Conservation (phyloP, 129 eudicot genomes). For the Chrysanthemum lavandulifolium region DNA sequence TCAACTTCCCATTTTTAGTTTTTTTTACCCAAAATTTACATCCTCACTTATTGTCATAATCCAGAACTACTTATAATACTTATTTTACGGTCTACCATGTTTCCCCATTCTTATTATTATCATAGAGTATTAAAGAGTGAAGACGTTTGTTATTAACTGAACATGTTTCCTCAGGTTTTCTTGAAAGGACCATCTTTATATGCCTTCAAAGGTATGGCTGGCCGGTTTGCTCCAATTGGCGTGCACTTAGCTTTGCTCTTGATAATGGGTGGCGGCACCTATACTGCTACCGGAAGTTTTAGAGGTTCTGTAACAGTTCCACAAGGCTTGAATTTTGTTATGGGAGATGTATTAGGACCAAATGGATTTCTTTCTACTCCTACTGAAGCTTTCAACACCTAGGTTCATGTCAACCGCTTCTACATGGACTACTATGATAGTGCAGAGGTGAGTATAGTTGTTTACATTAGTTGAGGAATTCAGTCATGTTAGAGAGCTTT, state of each 20-base stretch:
- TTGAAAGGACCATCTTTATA: conserved; percentile 81
- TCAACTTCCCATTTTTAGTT: neutral
- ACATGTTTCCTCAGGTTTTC: conserved; percentile 54
- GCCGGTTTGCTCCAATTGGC: conserved; percentile 94
- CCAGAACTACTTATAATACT: neutral
- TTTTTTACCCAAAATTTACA: neutral
- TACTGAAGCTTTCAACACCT: conserved; percentile 78
- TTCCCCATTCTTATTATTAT: neutral
- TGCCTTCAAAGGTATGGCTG: conserved; percentile 95
- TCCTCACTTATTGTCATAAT: neutral
- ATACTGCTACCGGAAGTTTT: conserved; percentile 87
- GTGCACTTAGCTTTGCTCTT: conserved; percentile 88
- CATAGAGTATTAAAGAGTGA: neutral
- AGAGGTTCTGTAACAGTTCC: conserved; percentile 91
- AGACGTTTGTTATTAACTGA: neutral
- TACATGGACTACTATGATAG: conserved; percentile 88
- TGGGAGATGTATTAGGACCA: conserved; percentile 89
- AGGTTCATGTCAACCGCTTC: conserved; percentile 90
- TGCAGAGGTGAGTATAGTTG: conserved; percentile 70
- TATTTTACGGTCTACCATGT: neutral
- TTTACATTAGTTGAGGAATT: neutral
- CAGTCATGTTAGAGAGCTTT: neutral
- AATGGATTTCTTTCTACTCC: conserved; percentile 84
- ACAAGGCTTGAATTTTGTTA: conserved; percentile 88
- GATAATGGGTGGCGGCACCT: conserved; percentile 92